Base-by-base conservation (phyloP, 2,329 filamentous ascomycete species). In the Ampelomyces quisqualis region DNA sequence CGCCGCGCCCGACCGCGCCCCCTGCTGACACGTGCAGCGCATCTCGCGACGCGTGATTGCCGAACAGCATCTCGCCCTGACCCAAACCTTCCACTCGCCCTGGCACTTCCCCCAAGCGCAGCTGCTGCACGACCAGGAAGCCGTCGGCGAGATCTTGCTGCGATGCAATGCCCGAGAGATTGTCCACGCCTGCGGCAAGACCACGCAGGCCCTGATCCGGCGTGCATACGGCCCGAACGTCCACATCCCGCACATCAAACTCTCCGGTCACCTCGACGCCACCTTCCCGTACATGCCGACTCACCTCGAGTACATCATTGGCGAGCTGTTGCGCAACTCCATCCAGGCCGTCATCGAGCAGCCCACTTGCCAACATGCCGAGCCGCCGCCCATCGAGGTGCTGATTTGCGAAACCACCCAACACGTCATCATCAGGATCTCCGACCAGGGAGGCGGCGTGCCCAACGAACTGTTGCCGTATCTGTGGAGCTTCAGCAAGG, bases 401-500 rank as follows among this genome's bases (percentile, higher is more conserved):
- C 85, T 95, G 40, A 86, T 98, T 51, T 97, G 91, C 70, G 91
- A 97, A 71, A 88, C 90, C 3, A 82, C 86, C 22, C 89, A 97
- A 65, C 90, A 97, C 71, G 89, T 97, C 59, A 96, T 96, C 51
- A 90, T 98, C 68, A 83, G 93, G 28, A 88, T 98, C 29, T 97
- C 90, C 0, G 94, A 98, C 64, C 90, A 90, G 65, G 93, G 91
- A 34, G 93, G 94, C 47, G 93, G 94, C 23, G 88, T 98, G 38
- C 85, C 90, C 1, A 81, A 84, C 34, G 88, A 93, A 29, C 81
- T 91, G 43, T 73, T 96, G 15, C 90, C 91, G 0, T 86, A 94
- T 64, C 77, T 98, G 5, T 98, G 94, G 93, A 95, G 90, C 18
- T 98, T 98, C 67, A 90, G 84, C 70, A 97, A 97, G 70, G 91